These are phyloP conservation scores for Fusarium sp. DNA, from an alignment of 2,329 filamentous ascomycete species.

Conservation along the genomic window DNA sequence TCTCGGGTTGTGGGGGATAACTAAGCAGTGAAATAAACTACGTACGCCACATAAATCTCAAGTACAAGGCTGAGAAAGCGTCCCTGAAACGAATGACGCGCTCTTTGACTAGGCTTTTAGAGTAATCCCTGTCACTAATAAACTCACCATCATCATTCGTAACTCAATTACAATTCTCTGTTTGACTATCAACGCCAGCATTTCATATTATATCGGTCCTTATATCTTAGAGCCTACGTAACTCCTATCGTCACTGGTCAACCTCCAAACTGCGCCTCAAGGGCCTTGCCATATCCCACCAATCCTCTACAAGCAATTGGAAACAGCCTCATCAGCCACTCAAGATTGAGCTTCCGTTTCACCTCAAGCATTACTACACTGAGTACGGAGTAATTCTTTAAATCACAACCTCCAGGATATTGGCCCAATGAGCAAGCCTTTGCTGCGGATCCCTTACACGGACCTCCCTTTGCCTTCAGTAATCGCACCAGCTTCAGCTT, in stretches of 20 bases:
- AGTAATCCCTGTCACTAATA: conserved; percentile 25
- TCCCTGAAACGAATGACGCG: conserved; percentile 43
- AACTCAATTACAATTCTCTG: conserved; percentile 14
- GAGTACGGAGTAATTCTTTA: conserved; percentile 14
- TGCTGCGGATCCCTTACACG: conserved; percentile 93
- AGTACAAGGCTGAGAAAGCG: conserved; percentile 34
- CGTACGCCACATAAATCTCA: conserved; percentile 3
- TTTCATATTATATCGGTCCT: conserved; percentile 7
- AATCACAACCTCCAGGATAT: background rate
- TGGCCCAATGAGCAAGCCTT: conserved; percentile 71
- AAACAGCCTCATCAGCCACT: conserved; percentile 31
- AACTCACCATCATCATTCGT: conserved; percentile 7
- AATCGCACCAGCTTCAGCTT: conserved; percentile 79
- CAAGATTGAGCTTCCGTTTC: background rate
- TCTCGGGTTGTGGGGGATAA: conserved; percentile 38
- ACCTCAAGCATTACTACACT: background rate
- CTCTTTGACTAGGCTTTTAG: conserved; percentile 23
- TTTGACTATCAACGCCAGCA: conserved; percentile 10
- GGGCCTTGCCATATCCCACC: background rate
- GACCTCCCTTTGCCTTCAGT: conserved; percentile 80
- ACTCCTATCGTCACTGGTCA: conserved; percentile 6
- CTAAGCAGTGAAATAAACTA: background rate
- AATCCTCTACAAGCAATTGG: conserved; percentile 40
- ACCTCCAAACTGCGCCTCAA: background rate
- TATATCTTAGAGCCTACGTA: conserved; percentile 1